Evolutionary conservation across 805 yeast genomes (phyloP).

Genomic region (Diddensiella santjacobensis): DNA sequence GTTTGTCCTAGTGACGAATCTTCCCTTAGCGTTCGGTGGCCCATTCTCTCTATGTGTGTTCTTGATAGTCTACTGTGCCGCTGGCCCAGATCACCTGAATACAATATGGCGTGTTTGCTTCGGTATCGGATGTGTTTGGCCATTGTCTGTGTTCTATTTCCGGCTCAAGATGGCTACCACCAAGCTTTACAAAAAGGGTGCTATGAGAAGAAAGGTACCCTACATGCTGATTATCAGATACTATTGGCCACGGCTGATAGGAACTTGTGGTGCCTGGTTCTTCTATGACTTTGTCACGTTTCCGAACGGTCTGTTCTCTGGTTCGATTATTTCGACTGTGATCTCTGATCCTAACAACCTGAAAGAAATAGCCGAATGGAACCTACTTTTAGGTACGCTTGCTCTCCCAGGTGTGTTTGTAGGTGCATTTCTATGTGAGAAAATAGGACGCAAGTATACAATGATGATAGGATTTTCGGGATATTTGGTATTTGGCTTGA

Average conservation of each 20-base stretch:
- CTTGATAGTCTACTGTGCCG: slow-evolving; percentile 65
- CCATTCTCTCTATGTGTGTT: slow-evolving; percentile 80
- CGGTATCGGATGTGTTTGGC: slow-evolving; percentile 73
- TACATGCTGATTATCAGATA: slow-evolving; percentile 62
- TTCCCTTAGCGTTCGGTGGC: slow-evolving; percentile 81
- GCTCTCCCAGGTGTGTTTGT: slow-evolving; percentile 86
- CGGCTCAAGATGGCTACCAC: slow-evolving; percentile 67
- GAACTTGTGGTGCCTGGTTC: slow-evolving; percentile 81
- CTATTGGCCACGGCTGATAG: slow-evolving; percentile 74
- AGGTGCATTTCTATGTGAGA: slow-evolving; percentile 71
- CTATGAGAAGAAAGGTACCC: slow-evolving; percentile 57
- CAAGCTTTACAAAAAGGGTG: slow-evolving; percentile 57
- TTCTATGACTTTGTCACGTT: slow-evolving; percentile 82
- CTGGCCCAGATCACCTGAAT: slow-evolving; percentile 17
- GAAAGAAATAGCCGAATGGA: slow-evolving; percentile 80
- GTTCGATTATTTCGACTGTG: slow-evolving; percentile 62
- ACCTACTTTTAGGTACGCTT: slow-evolving; percentile 76
- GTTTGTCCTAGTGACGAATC: slow-evolving; percentile 37
- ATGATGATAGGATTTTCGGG: slow-evolving; percentile 66
- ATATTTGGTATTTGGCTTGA: slow-evolving; percentile 51
- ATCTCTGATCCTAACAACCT: slow-evolving; percentile 56
- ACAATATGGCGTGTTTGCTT: slow-evolving; percentile 70
- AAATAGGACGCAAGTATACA: slow-evolving; percentile 65
- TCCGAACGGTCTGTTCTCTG: slow-evolving; percentile 80
- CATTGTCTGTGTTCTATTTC: slow-evolving; percentile 67